These are phyloP conservation scores for Glebionis coronaria DNA, from an alignment of 129 eudicot species.

Conservation along the genomic window DNA sequence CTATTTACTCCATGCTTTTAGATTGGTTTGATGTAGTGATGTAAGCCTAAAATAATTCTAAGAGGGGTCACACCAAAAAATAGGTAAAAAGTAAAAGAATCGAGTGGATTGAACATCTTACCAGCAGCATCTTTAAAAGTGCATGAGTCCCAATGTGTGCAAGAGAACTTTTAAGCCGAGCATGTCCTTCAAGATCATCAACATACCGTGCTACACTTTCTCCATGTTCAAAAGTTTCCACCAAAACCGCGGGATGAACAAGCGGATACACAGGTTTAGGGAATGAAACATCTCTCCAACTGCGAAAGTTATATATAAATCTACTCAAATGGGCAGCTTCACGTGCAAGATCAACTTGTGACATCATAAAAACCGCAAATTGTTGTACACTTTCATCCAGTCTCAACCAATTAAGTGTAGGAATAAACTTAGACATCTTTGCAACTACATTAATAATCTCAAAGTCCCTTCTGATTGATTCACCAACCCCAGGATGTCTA, in stretches of 20 bases:
- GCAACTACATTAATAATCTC: constrained; percentile 76
- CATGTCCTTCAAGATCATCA: constrained; percentile 80
- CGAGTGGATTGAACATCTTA: constrained; percentile 18
- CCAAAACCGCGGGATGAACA: constrained; percentile 93
- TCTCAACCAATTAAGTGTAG: constrained; percentile 87
- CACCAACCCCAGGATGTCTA: constrained; percentile 91
- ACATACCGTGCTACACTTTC: constrained; percentile 82
- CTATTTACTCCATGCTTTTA: no score
- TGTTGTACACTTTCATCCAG: constrained; percentile 93
- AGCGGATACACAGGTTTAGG: constrained; percentile 92
- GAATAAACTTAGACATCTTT: constrained; percentile 59
- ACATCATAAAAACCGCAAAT: constrained; percentile 95
- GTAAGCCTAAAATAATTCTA: no score
- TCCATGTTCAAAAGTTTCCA: constrained; percentile 88
- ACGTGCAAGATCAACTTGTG: constrained; percentile 94
- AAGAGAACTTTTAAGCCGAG: constrained; percentile 66
- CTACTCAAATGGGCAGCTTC: constrained; percentile 97
- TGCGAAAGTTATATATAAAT: constrained; percentile 79
- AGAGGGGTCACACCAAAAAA: not conserved
- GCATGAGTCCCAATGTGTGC: constrained; percentile 96
- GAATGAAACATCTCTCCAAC: constrained; percentile 88
- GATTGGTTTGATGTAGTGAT: no score
- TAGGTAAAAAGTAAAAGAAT: not conserved
- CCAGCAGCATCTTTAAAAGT: constrained; percentile 89
- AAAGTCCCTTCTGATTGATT: constrained; percentile 74